Base-by-base conservation (phyloP, 495 filamentous ascomycete genomes). In the Massariosphaeria phaeospora region DNA sequence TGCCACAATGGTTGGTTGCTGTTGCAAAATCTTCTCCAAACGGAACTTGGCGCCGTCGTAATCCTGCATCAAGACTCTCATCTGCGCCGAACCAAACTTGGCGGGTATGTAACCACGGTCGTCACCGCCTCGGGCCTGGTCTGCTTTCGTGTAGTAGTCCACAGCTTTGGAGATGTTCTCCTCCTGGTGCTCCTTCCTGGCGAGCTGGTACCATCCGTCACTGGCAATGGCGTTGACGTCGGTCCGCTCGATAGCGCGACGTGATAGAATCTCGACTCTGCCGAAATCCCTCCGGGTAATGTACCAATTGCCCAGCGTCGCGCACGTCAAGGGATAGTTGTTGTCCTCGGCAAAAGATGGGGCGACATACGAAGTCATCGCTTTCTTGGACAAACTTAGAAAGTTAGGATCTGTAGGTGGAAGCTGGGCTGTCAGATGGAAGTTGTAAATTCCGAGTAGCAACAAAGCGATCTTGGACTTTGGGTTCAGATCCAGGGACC, bases 291-390 rank as follows among this genome's bases (percentile, higher is more conserved):
- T 93, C 53, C 84, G 77, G 2, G 86, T 79, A 15, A 96, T 74
- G 72, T 95, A 96, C 70, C 93, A 96, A 47, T 80, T 75, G 41
- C 88, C 88, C 67, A 97, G 95, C 3, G 89, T 84, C 21, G 88
- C 82, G 61, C 90, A 96, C 11, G 90, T 90, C 65, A 96, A 76
- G 0, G 93, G 91, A 39, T 89, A 83, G 68, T 90, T 84, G 72
- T 91, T 94, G 70, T 97, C 90, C n/a, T 91, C 66, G 68, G 96
- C 96, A 73, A 95, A 96, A 1, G 93, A 85, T 52, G 87, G 89
- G 63, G 95, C 89, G 0, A 88, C 96, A 68, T 93, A 95, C 57
- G 91, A 81, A 0, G 81, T 91, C 83, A 97, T 96, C 27, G 91
- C 91, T 64, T 89, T 86, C 69, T 89, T 94, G 73, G 95, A 96